Conservation (phyloP, 495 filamentous ascomycete genomes). For the Staphylotrichum tortipilum region DNA sequence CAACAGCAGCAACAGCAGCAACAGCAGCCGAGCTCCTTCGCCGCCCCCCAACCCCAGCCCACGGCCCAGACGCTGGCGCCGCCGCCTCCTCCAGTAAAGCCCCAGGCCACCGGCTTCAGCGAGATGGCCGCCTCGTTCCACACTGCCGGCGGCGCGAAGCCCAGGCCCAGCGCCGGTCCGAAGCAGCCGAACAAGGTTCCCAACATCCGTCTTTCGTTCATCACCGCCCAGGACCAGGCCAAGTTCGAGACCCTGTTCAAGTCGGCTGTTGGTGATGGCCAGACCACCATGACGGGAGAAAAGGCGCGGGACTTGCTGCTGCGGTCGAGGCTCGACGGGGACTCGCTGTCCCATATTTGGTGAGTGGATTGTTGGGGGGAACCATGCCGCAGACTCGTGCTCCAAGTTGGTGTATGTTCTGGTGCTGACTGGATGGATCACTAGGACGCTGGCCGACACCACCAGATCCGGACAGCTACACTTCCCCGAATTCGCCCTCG, state of each 20-base stretch:
- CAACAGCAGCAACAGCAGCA: constrained; percentile 35
- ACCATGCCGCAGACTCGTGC: too few relatives aligned
- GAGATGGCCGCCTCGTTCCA: constrained; percentile 85
- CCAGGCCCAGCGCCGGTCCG: constrained; percentile 38
- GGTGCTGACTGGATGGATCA: constrained; percentile 2
- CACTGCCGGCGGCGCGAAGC: constrained; percentile 43
- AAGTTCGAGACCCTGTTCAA: constrained; percentile 99
- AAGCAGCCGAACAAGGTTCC: constrained; percentile 62
- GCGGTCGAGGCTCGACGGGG: constrained; percentile 75
- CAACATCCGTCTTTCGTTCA: constrained; percentile 91
- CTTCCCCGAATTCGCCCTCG: constrained; percentile 95
- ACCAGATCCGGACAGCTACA: constrained; percentile 93
- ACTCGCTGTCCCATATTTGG: constrained; percentile 82
- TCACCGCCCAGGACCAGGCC: constrained; percentile 89
- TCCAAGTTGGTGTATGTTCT: background rate
- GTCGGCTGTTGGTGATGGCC: constrained; percentile 77
- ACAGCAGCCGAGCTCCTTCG: constrained; percentile 32
- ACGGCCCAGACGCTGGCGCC: constrained; percentile 24
- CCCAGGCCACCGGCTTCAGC: constrained; percentile 63
- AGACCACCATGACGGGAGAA: constrained; percentile 80
- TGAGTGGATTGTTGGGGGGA: constrained; percentile 26
- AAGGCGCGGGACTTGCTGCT: constrained; percentile 82
- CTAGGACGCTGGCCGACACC: constrained; percentile 87
- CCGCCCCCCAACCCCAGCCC: constrained; percentile 23
- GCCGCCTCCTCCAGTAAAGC: constrained; percentile 46